phyloP scores from a whole-genome alignment of 2,329 filamentous ascomycete species.

The Fusarium metavorans region DNA sequence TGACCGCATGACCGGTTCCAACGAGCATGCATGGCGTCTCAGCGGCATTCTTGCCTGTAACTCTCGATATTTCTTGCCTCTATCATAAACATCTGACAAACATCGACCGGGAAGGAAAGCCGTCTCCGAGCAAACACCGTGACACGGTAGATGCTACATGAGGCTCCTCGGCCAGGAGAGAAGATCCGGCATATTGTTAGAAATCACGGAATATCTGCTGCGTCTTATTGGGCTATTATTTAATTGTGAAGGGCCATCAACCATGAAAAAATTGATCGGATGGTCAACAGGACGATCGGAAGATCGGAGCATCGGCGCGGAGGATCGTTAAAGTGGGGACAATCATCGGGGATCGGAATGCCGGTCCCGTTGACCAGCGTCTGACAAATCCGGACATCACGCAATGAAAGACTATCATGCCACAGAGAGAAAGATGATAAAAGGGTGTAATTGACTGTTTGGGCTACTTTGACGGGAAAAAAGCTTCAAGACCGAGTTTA shows the following conservation, averaged over 20 bases:
- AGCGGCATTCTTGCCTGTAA: background rate
- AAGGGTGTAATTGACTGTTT: background rate
- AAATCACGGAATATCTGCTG: background rate
- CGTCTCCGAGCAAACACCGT: background rate
- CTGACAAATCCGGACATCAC: background rate
- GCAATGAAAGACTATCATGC: background rate
- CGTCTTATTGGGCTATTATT: background rate
- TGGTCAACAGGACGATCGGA: background rate
- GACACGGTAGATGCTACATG: background rate
- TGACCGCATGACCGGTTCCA: background rate
- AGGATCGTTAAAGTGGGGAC: background rate
- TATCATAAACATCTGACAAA: background rate
- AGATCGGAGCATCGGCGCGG: background rate
- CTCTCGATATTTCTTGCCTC: background rate
- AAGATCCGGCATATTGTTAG: background rate
- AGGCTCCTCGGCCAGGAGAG: background rate
- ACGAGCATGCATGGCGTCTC: background rate
- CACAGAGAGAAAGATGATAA: background rate
- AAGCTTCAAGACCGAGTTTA: background rate
- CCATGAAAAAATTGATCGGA: background rate
- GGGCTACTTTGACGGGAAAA: background rate
- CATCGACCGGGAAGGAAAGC: background rate
- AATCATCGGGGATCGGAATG: background rate
- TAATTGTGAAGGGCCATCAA: background rate
- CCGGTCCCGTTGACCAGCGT: background rate